Conservation (phyloP, 1,139 yeast genomes). For the Kodamaea anthophila region DNA sequence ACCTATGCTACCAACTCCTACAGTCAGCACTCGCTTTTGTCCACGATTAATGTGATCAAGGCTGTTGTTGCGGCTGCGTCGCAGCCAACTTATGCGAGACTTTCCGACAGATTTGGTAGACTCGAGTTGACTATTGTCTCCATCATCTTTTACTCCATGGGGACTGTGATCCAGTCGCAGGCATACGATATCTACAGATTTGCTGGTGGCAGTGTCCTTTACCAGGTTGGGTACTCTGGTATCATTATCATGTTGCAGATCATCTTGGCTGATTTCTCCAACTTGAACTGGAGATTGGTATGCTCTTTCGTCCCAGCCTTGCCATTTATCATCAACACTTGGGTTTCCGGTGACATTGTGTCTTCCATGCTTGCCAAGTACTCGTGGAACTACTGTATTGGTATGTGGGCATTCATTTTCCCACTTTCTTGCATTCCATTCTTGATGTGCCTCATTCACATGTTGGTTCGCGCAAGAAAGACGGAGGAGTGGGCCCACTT, state of each 20-base stretch:
- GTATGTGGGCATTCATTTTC: constrained; percentile 75
- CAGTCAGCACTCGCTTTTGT: constrained; percentile 50
- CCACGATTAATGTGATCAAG: constrained; percentile 60
- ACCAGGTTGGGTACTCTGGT: constrained; percentile 68
- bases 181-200: constrained; percentile 59
- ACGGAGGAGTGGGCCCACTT: constrained; percentile 38
- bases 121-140: constrained; percentile 49
- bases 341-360: constrained; percentile 62
- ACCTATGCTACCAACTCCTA: constrained; percentile 53
- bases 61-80: constrained; percentile 68
- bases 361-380: constrained; percentile 14
- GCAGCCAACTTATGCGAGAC: constrained; percentile 63
- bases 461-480: constrained; percentile 48
- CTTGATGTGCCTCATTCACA: constrained; percentile 46
- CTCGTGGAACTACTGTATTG: constrained; percentile 68
- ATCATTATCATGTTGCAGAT: constrained; percentile 50
- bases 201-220: constrained; percentile 70
- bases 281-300: constrained; percentile 64
- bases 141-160: constrained; percentile 56
- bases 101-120: constrained; percentile 69
- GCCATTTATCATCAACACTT: constrained; percentile 70
- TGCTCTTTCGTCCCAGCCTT: constrained; percentile 58
- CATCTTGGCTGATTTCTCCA: constrained; percentile 59
- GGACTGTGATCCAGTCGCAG: constrained; percentile 66
- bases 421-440: constrained; percentile 61